Conservation (phyloP, 768 basidiomycete species). For the Clitopilus passeckerianus region DNA sequence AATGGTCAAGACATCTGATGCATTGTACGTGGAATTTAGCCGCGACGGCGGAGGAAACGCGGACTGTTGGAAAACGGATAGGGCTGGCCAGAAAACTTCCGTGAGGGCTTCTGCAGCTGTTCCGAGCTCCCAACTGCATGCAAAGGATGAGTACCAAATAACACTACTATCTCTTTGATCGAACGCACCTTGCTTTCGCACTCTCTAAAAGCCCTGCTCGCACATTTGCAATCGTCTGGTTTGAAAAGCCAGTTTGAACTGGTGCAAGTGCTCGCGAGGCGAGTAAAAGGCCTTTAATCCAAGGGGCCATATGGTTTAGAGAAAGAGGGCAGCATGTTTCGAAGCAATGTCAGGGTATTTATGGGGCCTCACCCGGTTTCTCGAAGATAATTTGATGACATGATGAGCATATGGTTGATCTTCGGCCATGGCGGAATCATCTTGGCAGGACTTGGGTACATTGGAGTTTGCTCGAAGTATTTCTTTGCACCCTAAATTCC, state of each 20-base stretch:
- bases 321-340: background rate
- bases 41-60: slow-evolving; percentile 35
- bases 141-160: background rate
- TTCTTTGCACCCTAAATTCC: background rate
- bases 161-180: background rate
- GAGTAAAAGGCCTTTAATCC: background rate
- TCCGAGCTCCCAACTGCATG: slow-evolving; percentile 53
- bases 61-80: slow-evolving; percentile 43
- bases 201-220: slow-evolving; percentile 18
- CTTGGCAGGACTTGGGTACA: background rate
- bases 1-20: slow-evolving; percentile 36
- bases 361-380: background rate
- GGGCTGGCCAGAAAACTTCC: slow-evolving; percentile 42
- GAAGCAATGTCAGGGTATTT: background rate
- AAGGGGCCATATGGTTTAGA: background rate
- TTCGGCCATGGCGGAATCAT: background rate
- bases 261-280: slow-evolving; percentile 4
- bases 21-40: slow-evolving; percentile 21
- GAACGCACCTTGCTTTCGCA: slow-evolving; percentile 21
- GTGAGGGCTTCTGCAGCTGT: slow-evolving; percentile 52
- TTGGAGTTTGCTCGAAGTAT: background rate
- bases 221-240: slow-evolving; percentile 18
- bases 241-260: slow-evolving; percentile 16
- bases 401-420: background rate
- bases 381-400: background rate